Percentiles rank a stretch among this genome's conserved stretches.
phyloP scores from a whole-genome alignment of 1,284 basidiomycete species.

The Apiotrichum veenhuisii region DNA sequence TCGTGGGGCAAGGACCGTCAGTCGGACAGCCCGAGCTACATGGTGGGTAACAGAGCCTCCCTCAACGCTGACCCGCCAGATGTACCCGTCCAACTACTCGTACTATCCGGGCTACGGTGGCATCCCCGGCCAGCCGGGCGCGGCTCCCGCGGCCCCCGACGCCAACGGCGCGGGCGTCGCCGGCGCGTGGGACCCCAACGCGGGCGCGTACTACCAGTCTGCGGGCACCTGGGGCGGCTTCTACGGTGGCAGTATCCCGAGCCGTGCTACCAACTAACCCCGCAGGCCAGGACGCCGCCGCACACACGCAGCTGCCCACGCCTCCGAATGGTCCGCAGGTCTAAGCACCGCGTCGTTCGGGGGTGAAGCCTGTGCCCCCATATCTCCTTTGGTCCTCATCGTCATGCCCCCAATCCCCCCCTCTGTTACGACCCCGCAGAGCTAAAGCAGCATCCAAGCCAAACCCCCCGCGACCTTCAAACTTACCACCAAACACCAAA shows the following conservation, averaged over 20 bases:
- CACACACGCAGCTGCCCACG: slow-evolving; percentile 10
- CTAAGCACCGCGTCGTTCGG: neutral
- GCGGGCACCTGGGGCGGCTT: slow-evolving; percentile 44
- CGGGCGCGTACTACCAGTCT: slow-evolving; percentile 32
- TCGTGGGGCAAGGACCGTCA: slow-evolving; percentile 94
- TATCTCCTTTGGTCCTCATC: neutral
- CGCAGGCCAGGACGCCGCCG: slow-evolving; percentile 3
- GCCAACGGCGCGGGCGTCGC: slow-evolving; percentile 26
- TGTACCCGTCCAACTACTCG: slow-evolving; percentile 36
- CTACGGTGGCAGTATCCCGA: slow-evolving; percentile 24
- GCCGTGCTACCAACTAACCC: neutral
- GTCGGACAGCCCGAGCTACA: slow-evolving; percentile 18
- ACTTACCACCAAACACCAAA: neutral
- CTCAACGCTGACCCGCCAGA: slow-evolving; percentile 7
- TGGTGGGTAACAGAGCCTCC: slow-evolving; percentile 5
- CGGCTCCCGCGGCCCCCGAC: slow-evolving; percentile 12
- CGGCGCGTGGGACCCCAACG: slow-evolving; percentile 35
- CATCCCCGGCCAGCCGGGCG: slow-evolving; percentile 42
- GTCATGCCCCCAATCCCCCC: neutral
- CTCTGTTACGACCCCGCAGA: neutral
- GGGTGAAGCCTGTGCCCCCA: neutral
- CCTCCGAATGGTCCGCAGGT: slow-evolving; percentile 6
- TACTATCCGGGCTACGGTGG: slow-evolving; percentile 44
- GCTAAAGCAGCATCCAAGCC: neutral
- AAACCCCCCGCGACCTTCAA: neutral